Base-by-base conservation (phyloP, 139 green algal genomes). In the Zygnema circumcarinatum region DNA sequence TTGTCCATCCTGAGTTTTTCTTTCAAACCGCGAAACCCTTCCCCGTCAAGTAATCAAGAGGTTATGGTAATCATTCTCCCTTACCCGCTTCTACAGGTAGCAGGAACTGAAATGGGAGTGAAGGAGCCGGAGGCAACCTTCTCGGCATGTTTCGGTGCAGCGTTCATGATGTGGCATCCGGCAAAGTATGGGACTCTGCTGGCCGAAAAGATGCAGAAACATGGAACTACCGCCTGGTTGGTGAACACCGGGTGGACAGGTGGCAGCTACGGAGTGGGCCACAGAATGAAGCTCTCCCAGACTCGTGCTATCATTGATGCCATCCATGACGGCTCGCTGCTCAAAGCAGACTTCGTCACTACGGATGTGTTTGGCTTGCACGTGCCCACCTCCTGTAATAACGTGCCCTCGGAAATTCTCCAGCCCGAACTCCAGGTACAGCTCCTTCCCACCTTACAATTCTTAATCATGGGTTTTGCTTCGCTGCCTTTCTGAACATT, bases 241-340 rank as follows among this genome's bases (percentile, higher is more conserved):
- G 95, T 98, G 88, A 98, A 98, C 94, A 98, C 96, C 2, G 96
- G 95, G 56, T 95, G 92, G 92, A 92, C 88, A 20, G 92, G 92
- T 25, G 92, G 92, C 29, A 88, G 84, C 36, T 89, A 89, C 39
- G 96, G 96, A 83, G 93, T 96, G 31, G 96, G 96, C 39, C 89
- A 92, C 68, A 94, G 96, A 87, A 98, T 98, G 83, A 96, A 95
- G 88, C 92, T 99, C 31, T 93, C 93, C 80, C 88, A 98, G 93
- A 99, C 97, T 2, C 93, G 97, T 39, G 94, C 95, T 67, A 99
- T 99, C 81, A 94, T 99, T 67, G 94, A 98, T 86, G 96, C 97
- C 75, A 98, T 98, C 81, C 97, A 98, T 93, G 38, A 52, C 73
- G 97, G 97, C 1, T 93, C 95, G 76, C 93, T 99, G 62, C 42